These are phyloP conservation scores for Albizia julibrissin DNA, from an alignment of 306 rosid genomes.

Conservation along the genomic window DNA sequence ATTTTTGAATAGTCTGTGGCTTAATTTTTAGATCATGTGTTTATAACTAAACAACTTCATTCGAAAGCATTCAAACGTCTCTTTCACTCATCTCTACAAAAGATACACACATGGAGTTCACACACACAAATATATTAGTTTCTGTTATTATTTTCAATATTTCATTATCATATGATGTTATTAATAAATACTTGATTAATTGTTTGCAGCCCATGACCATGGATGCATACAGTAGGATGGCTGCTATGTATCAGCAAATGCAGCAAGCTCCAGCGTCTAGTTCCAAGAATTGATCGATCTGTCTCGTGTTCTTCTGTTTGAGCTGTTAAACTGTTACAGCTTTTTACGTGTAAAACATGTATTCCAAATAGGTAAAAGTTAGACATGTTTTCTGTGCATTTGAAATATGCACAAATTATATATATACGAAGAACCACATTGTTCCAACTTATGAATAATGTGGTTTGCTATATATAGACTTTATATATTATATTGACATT, in stretches of 20 bases:
- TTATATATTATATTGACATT: not conserved
- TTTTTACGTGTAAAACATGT: slow-evolving; percentile 19
- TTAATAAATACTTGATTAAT: not conserved
- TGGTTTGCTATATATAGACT: not conserved
- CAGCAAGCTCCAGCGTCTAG: slow-evolving; percentile 62
- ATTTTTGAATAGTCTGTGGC: not conserved
- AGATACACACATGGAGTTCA: not conserved
- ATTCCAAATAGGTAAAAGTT: slow-evolving; percentile 7
- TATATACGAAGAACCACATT: not conserved
- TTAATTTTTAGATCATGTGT: not conserved
- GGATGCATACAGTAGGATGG: slow-evolving; percentile 78
- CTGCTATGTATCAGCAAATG: slow-evolving; percentile 77
- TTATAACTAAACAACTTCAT: not conserved
- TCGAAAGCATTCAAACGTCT: not conserved
- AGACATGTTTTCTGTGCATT: not conserved
- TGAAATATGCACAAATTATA: not conserved
- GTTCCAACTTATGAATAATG: not conserved
- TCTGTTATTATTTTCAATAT: not conserved
- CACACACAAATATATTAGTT: not conserved
- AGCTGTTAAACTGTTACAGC: slow-evolving; percentile 7
- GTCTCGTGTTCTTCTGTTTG: not conserved
- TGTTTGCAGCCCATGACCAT: slow-evolving; percentile 68
- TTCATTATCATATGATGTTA: not conserved
- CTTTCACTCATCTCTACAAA: not conserved
- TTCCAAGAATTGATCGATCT: slow-evolving; percentile 55